These are phyloP conservation scores for Ustilago xerochloae DNA, from an alignment of 1,284 basidiomycete species.

Conservation along the genomic window DNA sequence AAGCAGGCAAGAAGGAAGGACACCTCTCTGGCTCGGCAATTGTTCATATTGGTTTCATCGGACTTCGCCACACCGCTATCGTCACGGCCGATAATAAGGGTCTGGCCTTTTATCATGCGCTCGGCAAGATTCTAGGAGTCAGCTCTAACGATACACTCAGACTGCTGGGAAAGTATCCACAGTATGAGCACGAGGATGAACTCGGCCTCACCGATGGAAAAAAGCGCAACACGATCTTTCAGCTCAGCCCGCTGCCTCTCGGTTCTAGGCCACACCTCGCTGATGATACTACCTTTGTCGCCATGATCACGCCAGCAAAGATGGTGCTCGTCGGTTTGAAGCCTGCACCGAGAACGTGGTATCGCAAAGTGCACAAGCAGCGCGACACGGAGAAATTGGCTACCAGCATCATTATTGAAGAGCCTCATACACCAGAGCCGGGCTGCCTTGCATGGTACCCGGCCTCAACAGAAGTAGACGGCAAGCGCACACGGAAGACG, in stretches of 20 bases:
- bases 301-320: slow-evolving; percentile 88
- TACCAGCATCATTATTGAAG: background rate
- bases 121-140: slow-evolving; percentile 94
- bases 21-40: slow-evolving; percentile 89
- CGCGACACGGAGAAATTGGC: slow-evolving; percentile 14
- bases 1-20: slow-evolving; percentile 89
- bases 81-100: slow-evolving; percentile 91
- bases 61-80: slow-evolving; percentile 90
- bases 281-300: slow-evolving; percentile 85
- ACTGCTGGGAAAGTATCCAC: slow-evolving; percentile 85
- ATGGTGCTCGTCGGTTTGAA: slow-evolving; percentile 92
- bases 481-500: slow-evolving; percentile 38
- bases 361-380: slow-evolving; percentile 40
- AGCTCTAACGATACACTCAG: slow-evolving; percentile 94
- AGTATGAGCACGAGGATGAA: slow-evolving; percentile 41
- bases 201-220: slow-evolving; percentile 28
- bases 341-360: slow-evolving; percentile 92
- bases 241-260: slow-evolving; percentile 84
- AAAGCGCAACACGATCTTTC: slow-evolving; percentile 74
- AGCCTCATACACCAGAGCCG: slow-evolving; percentile 2
- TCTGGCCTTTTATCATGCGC: slow-evolving; percentile 91
- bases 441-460: slow-evolving; percentile 63
- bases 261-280: slow-evolving; percentile 80
- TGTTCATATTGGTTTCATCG: slow-evolving; percentile 87
- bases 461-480: slow-evolving; percentile 42